Evolutionary conservation across 2,329 filamentous ascomycete species (phyloP).

Genomic region (Curvularia lunata): DNA sequence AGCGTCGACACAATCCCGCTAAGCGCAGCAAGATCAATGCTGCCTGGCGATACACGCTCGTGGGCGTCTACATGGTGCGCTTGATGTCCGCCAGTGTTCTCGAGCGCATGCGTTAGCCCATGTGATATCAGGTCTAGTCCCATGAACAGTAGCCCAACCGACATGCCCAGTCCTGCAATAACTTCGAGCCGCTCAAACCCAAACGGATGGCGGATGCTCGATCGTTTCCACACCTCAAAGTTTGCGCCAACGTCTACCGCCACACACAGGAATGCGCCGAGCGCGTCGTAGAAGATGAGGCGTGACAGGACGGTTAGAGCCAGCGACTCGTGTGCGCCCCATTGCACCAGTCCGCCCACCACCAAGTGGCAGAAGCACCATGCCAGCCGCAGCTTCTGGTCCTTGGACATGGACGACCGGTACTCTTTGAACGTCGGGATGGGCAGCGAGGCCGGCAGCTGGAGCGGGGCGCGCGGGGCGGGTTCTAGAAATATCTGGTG

Average conservation of each 20-base stretch:
- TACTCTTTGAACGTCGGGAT: constrained; percentile 89
- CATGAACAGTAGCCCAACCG: constrained; percentile 95
- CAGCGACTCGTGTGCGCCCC: constrained; percentile 82
- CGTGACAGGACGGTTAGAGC: constrained; percentile 93
- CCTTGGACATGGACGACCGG: constrained; percentile 84
- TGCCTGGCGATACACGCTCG: constrained; percentile 72
- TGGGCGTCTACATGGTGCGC: constrained; percentile 74
- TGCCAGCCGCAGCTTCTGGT: constrained; percentile 80
- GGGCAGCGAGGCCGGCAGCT: constrained; percentile 88
- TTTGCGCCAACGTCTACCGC: constrained; percentile 92
- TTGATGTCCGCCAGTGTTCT: constrained; percentile 72
- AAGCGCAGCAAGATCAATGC: constrained; percentile 79
- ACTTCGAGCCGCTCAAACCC: constrained; percentile 91
- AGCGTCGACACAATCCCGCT: constrained; percentile 83
- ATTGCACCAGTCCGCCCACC: constrained; percentile 83
- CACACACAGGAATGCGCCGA: constrained; percentile 89
- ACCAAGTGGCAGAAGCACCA: constrained; percentile 91
- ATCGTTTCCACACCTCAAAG: constrained; percentile 96
- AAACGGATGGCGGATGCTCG: constrained; percentile 91
- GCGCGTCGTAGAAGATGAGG: constrained; percentile 91
- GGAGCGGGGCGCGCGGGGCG: constrained; percentile 80
- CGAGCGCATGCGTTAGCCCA: constrained; percentile 89
- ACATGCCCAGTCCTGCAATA: constrained; percentile 93
- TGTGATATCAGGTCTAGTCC: constrained; percentile 95
- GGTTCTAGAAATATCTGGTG: constrained; percentile 98